Percentiles rank a stretch among this genome's conserved stretches.
phyloP scores from a whole-genome alignment of 2,329 filamentous ascomycete species.

The Botrytis hyacinthi region DNA sequence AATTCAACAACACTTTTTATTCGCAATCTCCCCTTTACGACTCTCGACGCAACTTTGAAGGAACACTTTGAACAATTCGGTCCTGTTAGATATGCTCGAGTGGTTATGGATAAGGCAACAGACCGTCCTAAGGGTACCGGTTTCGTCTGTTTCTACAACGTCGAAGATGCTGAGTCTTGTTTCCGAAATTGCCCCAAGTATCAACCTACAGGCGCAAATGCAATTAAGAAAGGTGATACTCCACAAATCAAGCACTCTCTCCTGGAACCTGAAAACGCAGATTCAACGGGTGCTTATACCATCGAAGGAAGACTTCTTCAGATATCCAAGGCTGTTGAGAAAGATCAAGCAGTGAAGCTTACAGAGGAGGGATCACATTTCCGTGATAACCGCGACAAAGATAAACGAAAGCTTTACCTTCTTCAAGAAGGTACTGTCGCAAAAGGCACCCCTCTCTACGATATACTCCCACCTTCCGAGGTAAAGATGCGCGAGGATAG shows the following conservation, averaged over 20 bases:
- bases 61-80: conserved; percentile 88
- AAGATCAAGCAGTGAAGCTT: conserved; percentile 73
- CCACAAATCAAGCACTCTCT: conserved; percentile 71
- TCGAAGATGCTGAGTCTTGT: conserved; percentile 72
- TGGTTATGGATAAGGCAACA: conserved; percentile 83
- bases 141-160: conserved; percentile 88
- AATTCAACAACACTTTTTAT: conserved; percentile 83
- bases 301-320: conserved; percentile 86
- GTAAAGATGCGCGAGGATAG: conserved; percentile 86
- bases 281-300: conserved; percentile 82
- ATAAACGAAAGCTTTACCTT: conserved; percentile 87
- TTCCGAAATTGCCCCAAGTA: conserved; percentile 69
- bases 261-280: conserved; percentile 79
- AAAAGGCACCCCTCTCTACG: conserved; percentile 72
- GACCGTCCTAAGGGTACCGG: conserved; percentile 87
- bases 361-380: conserved; percentile 63
- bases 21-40: conserved; percentile 89
- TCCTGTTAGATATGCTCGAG: conserved; percentile 81
- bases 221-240: conserved; percentile 36
- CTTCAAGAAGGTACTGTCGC: conserved; percentile 83
- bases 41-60: conserved; percentile 77
- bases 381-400: conserved; percentile 69
- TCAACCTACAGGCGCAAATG: conserved; percentile 43
- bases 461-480: conserved; percentile 73
- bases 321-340: conserved; percentile 80